A percentile compares a stretch with the other conserved stretches of the same genome.
phyloP scores from a whole-genome alignment of 164 flowering plant genomes.

The Taxillus chinensis region DNA sequence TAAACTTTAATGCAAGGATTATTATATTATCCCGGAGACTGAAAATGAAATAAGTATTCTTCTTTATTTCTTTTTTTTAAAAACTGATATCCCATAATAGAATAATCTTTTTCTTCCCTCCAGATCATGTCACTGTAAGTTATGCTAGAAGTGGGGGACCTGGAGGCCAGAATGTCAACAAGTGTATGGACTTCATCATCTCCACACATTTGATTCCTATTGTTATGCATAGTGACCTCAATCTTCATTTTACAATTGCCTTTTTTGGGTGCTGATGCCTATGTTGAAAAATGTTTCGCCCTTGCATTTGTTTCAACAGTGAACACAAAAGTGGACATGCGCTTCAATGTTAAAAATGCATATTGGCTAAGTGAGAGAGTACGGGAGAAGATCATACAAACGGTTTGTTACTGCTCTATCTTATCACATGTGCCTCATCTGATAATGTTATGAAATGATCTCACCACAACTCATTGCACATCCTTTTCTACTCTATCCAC shows the following conservation, averaged over 20 bases:
- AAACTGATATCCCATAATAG: too few relatives aligned
- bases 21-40: too few relatives aligned
- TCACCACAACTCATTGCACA: too few relatives aligned
- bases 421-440: neutral
- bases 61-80: too few relatives aligned
- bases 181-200: conserved; percentile 37
- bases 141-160: conserved; percentile 98
- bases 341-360: conserved; percentile 84
- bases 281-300: neutral
- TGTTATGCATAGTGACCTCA: neutral
- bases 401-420: conserved; percentile 38
- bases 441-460: too few relatives aligned
- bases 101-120: neutral
- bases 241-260: neutral
- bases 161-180: conserved; percentile 94
- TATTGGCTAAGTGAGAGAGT: conserved; percentile 78
- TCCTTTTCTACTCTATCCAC: too few relatives aligned
- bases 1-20: too few relatives aligned
- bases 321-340: conserved; percentile 99
- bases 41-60: too few relatives aligned
- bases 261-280: neutral
- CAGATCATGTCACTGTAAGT: conserved; percentile 81
- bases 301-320: conserved; percentile 30
- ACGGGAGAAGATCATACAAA: conserved; percentile 71
- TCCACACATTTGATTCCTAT: neutral